Base-by-base conservation (phyloP, 2,329 filamentous ascomycete species). In the Ascochyta clinopodiicola region DNA sequence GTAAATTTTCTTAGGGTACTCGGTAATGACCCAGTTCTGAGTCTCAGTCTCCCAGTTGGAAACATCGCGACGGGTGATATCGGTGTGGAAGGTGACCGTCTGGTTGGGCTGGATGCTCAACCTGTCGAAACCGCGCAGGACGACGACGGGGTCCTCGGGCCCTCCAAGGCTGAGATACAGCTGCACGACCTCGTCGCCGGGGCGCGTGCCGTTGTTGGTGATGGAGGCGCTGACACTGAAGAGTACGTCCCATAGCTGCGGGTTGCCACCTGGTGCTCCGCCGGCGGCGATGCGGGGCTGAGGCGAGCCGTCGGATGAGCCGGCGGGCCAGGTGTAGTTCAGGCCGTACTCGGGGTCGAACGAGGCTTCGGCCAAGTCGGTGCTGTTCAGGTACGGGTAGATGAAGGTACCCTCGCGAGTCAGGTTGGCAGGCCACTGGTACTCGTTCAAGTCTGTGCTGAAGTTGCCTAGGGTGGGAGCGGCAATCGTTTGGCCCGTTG, bases 11-110 rank as follows among this genome's bases (percentile, higher is more conserved):
- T 87, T 87, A 47, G 80, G 75, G 63, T 84, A 80, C 21, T 78
- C 66, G 27, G 78, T 80, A 49, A 88, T 79, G 40, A 92, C 84
- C 93, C 94, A 98, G 80, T 97, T 88, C 81, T 97, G 93, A n/a
- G 78, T 73, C 1, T 71, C 81, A 0, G 84, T 79, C 64, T 96
- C 91, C 93, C 94, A 97, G 79, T 92, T 95, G 72, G 88, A 92
- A 51, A 97, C 64, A 70, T 97, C 94, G 52, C 92, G 86, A 35
- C 93, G 84, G 6, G 87, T 92, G 51, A 97, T 76, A 15, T 87
- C 83, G 0, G 85, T 87, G 0, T 75, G 81, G 79, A 95, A 96
- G 2, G 81, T 84, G 3, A 79, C 81, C 46, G 82, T 86, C 74
- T 86, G 74, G n/a, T 91, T 91, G 0, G 91, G 83, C 4, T 84